phyloP scores from a whole-genome alignment of 768 basidiomycete species.

The Artomyces pyxidatus region DNA sequence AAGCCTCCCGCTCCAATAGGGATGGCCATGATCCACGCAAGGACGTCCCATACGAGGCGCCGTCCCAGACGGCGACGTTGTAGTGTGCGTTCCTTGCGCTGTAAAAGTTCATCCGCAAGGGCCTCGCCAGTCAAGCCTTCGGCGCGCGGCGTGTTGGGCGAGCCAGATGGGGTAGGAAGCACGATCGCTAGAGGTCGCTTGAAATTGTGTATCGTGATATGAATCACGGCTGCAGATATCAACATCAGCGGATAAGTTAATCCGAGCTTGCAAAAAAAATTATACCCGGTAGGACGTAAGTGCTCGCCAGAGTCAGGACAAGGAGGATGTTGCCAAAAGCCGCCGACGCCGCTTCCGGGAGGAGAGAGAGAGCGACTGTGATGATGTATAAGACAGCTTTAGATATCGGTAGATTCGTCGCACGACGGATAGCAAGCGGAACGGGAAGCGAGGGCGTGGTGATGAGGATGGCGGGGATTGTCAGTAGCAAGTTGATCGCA shows the following conservation, averaged over 20 bases:
- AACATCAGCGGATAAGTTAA: not conserved
- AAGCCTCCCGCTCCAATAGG: conserved; percentile 49
- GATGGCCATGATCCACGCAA: conserved; percentile 66
- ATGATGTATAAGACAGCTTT: conserved; percentile 33
- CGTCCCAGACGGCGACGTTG: conserved; percentile 66
- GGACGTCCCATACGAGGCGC: conserved; percentile 77
- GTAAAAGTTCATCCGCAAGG: conserved; percentile 65
- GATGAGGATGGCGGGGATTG: conserved; percentile 51
- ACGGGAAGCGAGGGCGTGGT: conserved; percentile 47
- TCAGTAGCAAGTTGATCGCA: conserved; percentile 45
- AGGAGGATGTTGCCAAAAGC: conserved; percentile 42
- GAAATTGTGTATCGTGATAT: conserved; percentile 80
- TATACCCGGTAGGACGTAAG: conserved; percentile 58
- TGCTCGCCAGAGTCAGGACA: conserved; percentile 42
- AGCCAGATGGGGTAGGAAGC: conserved; percentile 36
- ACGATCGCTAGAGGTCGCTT: conserved; percentile 79
- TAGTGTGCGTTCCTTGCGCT: conserved; percentile 78
- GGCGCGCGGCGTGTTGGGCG: conserved; percentile 16
- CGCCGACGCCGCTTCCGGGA: conserved; percentile 30
- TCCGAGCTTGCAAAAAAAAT: not conserved
- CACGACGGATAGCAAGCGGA: conserved; percentile 33
- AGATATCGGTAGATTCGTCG: conserved; percentile 37
- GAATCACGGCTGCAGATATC: conserved; percentile 47
- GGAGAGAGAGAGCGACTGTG: conserved; percentile 37
- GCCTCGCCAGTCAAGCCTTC: conserved; percentile 23